Evolutionary conservation across 441 rosid genomes (phyloP).

Genomic region (Brassica balearica): DNA sequence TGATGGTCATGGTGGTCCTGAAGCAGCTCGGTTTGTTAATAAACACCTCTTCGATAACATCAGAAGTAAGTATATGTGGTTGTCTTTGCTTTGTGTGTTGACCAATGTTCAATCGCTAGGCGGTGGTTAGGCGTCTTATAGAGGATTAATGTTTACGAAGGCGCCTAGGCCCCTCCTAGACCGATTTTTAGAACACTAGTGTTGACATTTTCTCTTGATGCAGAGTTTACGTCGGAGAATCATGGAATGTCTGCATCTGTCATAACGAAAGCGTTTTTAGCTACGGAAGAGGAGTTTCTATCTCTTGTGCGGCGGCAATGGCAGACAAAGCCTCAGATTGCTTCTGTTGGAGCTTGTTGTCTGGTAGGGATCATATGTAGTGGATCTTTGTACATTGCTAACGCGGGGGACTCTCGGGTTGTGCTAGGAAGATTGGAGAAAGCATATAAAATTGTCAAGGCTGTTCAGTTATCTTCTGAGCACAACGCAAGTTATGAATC

Average conservation of each 20-base stretch:
- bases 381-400: constrained; percentile 47
- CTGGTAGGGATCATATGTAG: constrained; percentile 49
- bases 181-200: neutral
- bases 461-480: constrained; percentile 45
- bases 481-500: constrained; percentile 48
- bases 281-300: constrained; percentile 46
- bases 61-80: constrained; percentile 41
- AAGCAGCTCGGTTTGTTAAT: constrained; percentile 47
- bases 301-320: constrained; percentile 48
- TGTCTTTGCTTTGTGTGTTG: neutral
- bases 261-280: constrained; percentile 45
- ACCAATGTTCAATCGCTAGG: neutral
- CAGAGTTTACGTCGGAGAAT: constrained; percentile 44
- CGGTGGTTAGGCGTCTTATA: too few relatives aligned
- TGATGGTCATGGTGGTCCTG: constrained; percentile 53
- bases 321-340: constrained; percentile 46
- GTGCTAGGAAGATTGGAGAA: constrained; percentile 45
- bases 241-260: constrained; percentile 45
- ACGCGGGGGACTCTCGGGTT: constrained; percentile 47
- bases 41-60: constrained; percentile 43
- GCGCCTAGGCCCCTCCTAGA: neutral
- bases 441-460: constrained; percentile 42
- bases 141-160: too few relatives aligned
- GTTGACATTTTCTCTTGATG: neutral
- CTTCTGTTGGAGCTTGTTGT: constrained; percentile 51